Evolutionary conservation across 495 filamentous ascomycete genomes (phyloP).

Genomic region (Entonaema liquescens): DNA sequence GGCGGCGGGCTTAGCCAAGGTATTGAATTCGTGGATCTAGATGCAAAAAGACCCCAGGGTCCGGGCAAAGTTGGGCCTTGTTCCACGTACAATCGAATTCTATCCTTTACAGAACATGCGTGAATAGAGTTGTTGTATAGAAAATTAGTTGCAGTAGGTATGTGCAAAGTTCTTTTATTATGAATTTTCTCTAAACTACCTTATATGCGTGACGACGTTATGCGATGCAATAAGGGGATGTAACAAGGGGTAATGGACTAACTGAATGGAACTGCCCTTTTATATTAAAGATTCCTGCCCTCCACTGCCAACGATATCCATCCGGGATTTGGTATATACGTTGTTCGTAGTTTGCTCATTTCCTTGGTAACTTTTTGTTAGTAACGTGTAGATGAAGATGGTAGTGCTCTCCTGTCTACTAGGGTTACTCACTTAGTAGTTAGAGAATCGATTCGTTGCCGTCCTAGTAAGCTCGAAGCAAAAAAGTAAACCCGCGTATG

Average conservation of each 20-base stretch:
- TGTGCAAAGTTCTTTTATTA: not conserved
- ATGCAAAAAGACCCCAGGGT: constrained; percentile 27
- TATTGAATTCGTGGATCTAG: constrained; percentile 29
- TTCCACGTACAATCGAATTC: constrained; percentile 20
- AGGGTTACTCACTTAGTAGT: not conserved
- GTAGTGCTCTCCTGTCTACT: not conserved
- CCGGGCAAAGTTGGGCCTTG: constrained; percentile 14
- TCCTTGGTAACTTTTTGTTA: not conserved
- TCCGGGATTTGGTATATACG: too few relatives aligned
- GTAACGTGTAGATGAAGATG: not conserved
- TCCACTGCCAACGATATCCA: too few relatives aligned
- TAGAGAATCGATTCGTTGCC: not conserved
- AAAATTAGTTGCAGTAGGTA: not conserved
- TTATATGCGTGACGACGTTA: too few relatives aligned
- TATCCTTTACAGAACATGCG: constrained; percentile 3
- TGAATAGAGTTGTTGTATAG: constrained; percentile 1
- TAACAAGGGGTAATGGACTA: too few relatives aligned
- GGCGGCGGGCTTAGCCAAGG: not conserved
- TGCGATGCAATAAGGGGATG: too few relatives aligned
- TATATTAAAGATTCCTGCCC: too few relatives aligned
- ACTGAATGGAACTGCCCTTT: too few relatives aligned
- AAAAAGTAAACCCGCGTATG: not conserved
- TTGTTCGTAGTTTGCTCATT: not conserved
- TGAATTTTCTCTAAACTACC: too few relatives aligned
- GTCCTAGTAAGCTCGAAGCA: not conserved